Conservation (phyloP, 257 asterid species). For the Fraxinus americana region DNA sequence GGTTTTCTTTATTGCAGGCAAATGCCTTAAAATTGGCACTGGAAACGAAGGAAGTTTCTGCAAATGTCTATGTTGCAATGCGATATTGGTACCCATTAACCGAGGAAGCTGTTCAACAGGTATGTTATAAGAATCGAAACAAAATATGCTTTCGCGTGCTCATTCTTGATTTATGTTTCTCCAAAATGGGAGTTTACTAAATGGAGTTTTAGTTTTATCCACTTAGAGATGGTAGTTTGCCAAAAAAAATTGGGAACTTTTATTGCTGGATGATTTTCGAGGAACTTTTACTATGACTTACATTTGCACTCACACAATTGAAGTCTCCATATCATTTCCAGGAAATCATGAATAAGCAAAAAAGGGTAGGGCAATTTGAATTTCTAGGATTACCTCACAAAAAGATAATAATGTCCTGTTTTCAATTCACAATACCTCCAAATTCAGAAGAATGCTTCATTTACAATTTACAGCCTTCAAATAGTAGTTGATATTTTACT, state of each 20-base stretch:
- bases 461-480: not conserved
- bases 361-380: not conserved
- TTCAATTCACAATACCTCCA: not conserved
- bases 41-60: slow-evolving; percentile 59
- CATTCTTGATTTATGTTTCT: not conserved
- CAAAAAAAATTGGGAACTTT: not conserved
- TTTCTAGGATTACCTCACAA: not conserved
- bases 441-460: not conserved
- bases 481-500: not conserved
- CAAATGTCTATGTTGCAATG: slow-evolving; percentile 92
- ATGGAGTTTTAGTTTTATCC: no score
- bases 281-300: not conserved
- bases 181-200: no score
- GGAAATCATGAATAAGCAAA: not conserved
- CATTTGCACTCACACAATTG: not conserved
- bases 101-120: slow-evolving; percentile 95
- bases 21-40: slow-evolving; percentile 68
- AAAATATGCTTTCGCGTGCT: slow-evolving; percentile 1
- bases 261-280: not conserved
- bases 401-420: no score
- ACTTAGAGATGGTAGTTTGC: no score
- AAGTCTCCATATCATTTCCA: not conserved
- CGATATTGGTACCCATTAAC: slow-evolving; percentile 98
- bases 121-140: slow-evolving; percentile 21
- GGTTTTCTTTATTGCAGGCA: slow-evolving; percentile 55